phyloP scores from a whole-genome alignment of 148 eudicot genomes.

The Nyssa sinensis region DNA sequence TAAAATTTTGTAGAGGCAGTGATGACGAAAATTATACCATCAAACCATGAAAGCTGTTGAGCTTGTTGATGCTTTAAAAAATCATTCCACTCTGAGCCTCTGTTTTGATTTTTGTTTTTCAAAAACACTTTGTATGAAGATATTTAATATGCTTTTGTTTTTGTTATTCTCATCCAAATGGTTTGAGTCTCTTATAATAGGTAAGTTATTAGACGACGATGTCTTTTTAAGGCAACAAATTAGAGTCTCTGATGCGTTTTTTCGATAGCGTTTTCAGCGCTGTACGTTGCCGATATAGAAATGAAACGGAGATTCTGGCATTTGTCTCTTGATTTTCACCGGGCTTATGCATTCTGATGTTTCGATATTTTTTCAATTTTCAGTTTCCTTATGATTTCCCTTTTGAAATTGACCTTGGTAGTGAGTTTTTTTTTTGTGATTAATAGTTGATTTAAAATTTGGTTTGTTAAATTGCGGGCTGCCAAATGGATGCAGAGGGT shows the following conservation, averaged over 20 bases:
- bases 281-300: conserved; percentile 28
- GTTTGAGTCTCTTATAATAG: no score
- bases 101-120: no score
- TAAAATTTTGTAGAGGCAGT: not conserved
- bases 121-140: not conserved
- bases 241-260: conserved; percentile 31
- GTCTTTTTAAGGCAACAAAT: conserved; percentile 24
- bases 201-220: not conserved
- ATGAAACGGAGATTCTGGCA: conserved; percentile 30
- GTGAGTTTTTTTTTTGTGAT: no score
- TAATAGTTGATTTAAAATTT: no score
- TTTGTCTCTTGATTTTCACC: not conserved
- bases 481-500: no score
- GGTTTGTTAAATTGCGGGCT: no score
- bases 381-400: no score
- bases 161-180: no score
- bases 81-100: not conserved
- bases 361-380: conserved; percentile 14
- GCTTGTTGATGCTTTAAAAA: not conserved
- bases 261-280: conserved; percentile 21
- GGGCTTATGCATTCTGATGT: conserved; percentile 28
- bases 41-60: conserved; percentile 7
- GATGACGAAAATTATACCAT: conserved; percentile 4
- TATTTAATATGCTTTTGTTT: no score
- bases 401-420: no score